A percentile compares a stretch with the other conserved stretches of the same genome.
phyloP scores from a whole-genome alignment of 768 basidiomycete species.

The Gymnopilus dilepis region DNA sequence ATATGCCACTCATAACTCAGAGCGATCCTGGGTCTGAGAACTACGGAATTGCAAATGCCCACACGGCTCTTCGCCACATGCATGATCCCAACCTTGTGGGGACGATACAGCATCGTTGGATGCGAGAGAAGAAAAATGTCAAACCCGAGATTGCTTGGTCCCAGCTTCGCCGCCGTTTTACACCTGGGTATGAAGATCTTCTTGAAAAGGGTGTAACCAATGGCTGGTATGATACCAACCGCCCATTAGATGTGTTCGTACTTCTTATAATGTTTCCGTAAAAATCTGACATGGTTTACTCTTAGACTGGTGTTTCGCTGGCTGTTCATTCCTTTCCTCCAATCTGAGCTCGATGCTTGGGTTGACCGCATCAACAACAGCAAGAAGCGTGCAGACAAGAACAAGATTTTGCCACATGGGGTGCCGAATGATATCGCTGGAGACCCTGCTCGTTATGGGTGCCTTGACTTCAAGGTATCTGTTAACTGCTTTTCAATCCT shows the following conservation, averaged over 20 bases:
- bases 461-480: constrained; percentile 7
- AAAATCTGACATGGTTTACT: background rate
- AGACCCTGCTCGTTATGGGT: background rate
- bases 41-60: constrained; percentile 47
- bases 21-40: constrained; percentile 51
- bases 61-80: constrained; percentile 42
- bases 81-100: constrained; percentile 34
- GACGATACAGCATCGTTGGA: constrained; percentile 36
- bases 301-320: constrained; percentile 6
- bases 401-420: constrained; percentile 17
- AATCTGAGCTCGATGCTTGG: constrained; percentile 8
- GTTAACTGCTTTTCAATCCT: background rate
- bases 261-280: background rate
- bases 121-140: constrained; percentile 39
- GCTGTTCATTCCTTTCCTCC: constrained; percentile 11
- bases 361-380: constrained; percentile 4
- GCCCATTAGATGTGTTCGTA: constrained; percentile 8
- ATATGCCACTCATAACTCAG: constrained; percentile 45
- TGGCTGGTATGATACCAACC: constrained; percentile 5
- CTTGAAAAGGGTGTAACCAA: constrained; percentile 35
- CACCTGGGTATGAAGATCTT: constrained; percentile 42
- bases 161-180: constrained; percentile 33
- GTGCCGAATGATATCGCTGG: constrained; percentile 6
- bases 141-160: constrained; percentile 47
- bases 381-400: constrained; percentile 6